Conservation (phyloP, 225 moss, liverwort and hornwort genomes). For the Pseudisothecium myosuroides region DNA sequence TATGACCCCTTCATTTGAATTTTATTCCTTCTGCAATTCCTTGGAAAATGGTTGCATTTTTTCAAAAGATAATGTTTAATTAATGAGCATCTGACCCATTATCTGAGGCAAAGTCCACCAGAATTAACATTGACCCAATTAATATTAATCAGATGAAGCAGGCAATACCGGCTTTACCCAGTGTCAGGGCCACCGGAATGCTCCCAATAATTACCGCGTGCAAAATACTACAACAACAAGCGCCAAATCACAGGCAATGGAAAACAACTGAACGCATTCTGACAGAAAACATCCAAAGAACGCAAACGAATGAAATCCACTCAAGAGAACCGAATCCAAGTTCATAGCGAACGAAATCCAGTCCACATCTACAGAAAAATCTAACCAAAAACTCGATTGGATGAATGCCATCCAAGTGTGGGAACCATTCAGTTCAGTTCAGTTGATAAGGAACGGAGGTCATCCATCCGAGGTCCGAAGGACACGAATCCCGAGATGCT, state of each 20-base stretch:
- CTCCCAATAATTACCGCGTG: neutral
- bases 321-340: neutral
- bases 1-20: neutral
- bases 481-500: neutral
- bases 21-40: neutral
- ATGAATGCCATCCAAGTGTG: accelerated
- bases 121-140: neutral
- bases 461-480: neutral
- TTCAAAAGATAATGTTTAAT: too few relatives aligned
- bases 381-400: neutral
- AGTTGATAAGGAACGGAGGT: neutral
- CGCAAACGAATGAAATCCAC: neutral
- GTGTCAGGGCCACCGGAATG: neutral
- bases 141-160: neutral
- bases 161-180: neutral
- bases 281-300: neutral
- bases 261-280: neutral
- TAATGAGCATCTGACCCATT: neutral
- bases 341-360: neutral
- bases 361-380: neutral
- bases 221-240: neutral
- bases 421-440: neutral
- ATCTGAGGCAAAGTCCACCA: neutral
- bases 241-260: neutral
- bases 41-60: neutral